Conservation (phyloP, 331 rosid genomes). For the Phaseolus coccineus region DNA sequence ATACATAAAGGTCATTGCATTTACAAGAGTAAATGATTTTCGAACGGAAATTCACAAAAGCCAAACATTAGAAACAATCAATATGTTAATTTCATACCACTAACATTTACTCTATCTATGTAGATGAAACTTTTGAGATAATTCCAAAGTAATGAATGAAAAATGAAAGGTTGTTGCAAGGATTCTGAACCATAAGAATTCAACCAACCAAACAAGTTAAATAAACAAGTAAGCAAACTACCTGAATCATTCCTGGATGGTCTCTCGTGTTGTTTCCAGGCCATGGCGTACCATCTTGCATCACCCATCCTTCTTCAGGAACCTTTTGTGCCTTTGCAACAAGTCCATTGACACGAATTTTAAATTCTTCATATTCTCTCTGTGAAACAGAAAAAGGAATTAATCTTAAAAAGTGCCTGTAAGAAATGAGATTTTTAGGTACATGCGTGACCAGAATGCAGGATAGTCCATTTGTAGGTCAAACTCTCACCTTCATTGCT, state of each 20-base stretch:
- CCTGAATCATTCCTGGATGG: slow-evolving; percentile 99
- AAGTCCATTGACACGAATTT: slow-evolving; percentile 85
- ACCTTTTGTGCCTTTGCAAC: slow-evolving; percentile 88
- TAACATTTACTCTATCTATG: slow-evolving; percentile 34
- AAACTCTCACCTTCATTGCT: slow-evolving; percentile 84
- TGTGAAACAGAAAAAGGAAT: slow-evolving; percentile 44
- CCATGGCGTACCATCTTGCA: slow-evolving; percentile 99
- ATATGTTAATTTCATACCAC: slow-evolving; percentile 12
- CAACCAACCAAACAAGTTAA: slow-evolving; percentile 29
- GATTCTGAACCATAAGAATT: slow-evolving; percentile 32
- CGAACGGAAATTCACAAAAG: background rate
- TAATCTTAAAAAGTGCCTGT: slow-evolving; percentile 22
- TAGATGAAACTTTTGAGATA: slow-evolving; percentile 31
- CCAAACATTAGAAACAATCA: background rate
- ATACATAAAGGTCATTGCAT: slow-evolving; percentile 1
- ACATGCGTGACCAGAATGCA: background rate
- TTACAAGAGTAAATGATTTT: background rate
- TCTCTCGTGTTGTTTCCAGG: slow-evolving; percentile 99
- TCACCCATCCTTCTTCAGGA: slow-evolving; percentile 99
- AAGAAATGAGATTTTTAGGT: background rate
- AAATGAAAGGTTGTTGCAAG: slow-evolving; percentile 27
- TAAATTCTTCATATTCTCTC: slow-evolving; percentile 99
- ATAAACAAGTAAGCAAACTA: slow-evolving; percentile 42
- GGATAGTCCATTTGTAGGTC: slow-evolving; percentile 26
- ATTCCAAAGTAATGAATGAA: slow-evolving; percentile 28